Conservation (phyloP, 2,329 filamentous ascomycete species). For the Blastomyces emzantsi region DNA sequence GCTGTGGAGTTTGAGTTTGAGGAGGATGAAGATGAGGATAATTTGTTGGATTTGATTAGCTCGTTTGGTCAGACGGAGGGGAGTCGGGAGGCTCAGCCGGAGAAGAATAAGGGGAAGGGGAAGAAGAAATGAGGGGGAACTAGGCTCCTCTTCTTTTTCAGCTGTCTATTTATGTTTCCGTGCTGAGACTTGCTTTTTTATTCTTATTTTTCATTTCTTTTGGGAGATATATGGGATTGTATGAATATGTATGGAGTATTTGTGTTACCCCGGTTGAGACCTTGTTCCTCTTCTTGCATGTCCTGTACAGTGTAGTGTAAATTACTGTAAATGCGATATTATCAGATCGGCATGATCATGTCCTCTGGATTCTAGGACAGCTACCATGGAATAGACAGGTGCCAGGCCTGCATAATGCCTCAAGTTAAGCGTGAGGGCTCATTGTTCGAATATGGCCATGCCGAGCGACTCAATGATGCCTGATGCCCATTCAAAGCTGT, state of each 20-base stretch:
- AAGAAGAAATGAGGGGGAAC: constrained; percentile 19
- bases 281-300: neutral
- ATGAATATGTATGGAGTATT: constrained; percentile 11
- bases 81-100: constrained; percentile 23
- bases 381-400: no score
- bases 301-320: neutral
- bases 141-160: neutral
- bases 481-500: neutral
- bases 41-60: constrained; percentile 50
- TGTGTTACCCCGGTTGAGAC: neutral
- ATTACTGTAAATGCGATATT: neutral
- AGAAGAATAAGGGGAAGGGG: constrained; percentile 21
- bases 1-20: constrained; percentile 25
- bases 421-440: neutral
- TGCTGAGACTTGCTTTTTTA: neutral
- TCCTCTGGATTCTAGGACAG: neutral
- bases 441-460: neutral
- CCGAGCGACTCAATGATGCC: no score
- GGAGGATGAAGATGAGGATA: constrained; percentile 43
- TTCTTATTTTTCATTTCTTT: neutral
- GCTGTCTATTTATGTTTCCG: neutral
- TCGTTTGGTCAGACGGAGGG: constrained; percentile 39
- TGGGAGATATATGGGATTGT: constrained; percentile 11
- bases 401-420: neutral
- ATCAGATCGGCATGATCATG: neutral